Conservation (phyloP, 768 basidiomycete species). For the Lactarius sp. region DNA sequence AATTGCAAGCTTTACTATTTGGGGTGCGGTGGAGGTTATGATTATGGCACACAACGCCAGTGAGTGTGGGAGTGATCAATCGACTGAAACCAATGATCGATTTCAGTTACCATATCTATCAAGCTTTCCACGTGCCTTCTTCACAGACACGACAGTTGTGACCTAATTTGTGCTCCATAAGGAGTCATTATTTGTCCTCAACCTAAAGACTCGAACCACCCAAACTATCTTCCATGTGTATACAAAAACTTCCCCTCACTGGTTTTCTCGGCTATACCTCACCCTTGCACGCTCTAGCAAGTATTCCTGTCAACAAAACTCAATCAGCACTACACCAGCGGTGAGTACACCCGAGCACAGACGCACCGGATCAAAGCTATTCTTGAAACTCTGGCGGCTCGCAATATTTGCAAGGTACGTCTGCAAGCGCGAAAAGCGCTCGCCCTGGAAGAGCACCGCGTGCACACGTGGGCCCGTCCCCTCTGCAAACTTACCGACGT, state of each 20-base stretch:
- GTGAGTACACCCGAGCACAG: neutral
- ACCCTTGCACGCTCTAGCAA: neutral
- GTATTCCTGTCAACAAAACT: neutral
- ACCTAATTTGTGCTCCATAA: no score
- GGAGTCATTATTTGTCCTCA: no score
- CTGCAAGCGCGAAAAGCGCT: slow-evolving; percentile 44
- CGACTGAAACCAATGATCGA: no score
- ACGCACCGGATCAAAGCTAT: slow-evolving; percentile 48
- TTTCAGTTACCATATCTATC: no score
- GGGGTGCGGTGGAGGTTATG: no score
- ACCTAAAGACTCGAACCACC: no score
- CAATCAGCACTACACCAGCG: neutral
- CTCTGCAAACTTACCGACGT: slow-evolving; percentile 41
- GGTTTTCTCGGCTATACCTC: neutral
- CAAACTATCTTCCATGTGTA: no score
- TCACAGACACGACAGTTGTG: no score
- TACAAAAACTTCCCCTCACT: neutral
- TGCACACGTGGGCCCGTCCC: slow-evolving; percentile 41
- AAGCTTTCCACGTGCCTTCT: no score
- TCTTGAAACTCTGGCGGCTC: slow-evolving; percentile 46
- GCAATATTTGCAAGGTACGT: slow-evolving; percentile 44
- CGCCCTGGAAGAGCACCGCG: slow-evolving; percentile 35
- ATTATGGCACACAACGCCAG: no score
- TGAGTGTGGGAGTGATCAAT: no score
- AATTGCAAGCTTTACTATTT: no score